Evolutionary conservation across 371 early-diverging fungal genomes (phyloP), one percentile per base, ranked within the genome.

Genomic region (Lichtheimia ramosa): DNA sequence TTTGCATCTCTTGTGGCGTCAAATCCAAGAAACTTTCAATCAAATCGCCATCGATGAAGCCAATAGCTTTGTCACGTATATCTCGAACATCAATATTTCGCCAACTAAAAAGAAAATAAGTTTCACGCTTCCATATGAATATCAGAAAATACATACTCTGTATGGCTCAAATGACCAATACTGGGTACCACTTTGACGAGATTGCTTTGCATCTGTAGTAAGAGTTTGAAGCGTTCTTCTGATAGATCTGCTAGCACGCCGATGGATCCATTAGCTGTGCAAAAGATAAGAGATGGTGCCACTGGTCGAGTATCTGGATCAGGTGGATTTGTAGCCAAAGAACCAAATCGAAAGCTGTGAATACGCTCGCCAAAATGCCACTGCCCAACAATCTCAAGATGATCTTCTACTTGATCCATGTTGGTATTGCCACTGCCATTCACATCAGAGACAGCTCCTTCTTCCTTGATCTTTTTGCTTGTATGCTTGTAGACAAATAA

Each of bases 31-130:
- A 95, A 56, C 80, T 72, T 69, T 95, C 95, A 28, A 97, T 85
- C 59, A 96, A 62, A 69, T 97, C 97, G 7, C 98, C 98, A 65
- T 97, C 97, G 49, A 97, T 79, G 58, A 93, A 91, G 6, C 88
- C 84, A 21, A 77, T 74, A n/a, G 84, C 73, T 20, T 77, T 72
- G 5, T 77, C 66, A 15, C 65, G 72, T 48, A 85, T 73, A 59
- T 83, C 75, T 55, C 90, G 82, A 34, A 81, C 86, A 18, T 64
- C 52, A 58, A 86, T 89, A 13, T 71, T 70, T 42, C 95, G 81
- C 91, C 92, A 95, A 7, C 87, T 86, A 53, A 34, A 48, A 34
- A 24, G n/a, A 15, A 51, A 50, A 2, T 34, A 10, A 34, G 34
- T 8, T 8, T 8, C 10, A 34, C 34, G 2, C 2, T 34, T 34